Conservation (phyloP, 1,284 basidiomycete species). For the Leccinum variabile region DNA sequence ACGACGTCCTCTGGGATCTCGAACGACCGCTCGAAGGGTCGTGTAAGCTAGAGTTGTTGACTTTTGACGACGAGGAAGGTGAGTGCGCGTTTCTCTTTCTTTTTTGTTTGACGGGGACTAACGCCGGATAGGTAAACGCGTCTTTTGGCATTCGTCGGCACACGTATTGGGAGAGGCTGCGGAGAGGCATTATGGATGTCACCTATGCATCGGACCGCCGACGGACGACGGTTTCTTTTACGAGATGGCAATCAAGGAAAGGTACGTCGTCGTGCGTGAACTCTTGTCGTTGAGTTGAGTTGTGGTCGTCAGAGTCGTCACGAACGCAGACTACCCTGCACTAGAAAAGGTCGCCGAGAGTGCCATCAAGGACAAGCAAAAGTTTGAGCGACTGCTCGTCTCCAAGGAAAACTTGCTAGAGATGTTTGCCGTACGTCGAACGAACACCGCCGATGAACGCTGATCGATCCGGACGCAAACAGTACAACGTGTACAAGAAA, state of each 20-base stretch:
- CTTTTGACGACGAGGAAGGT: slow-evolving; percentile 96
- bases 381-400: slow-evolving; percentile 92
- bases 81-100: slow-evolving; percentile 5
- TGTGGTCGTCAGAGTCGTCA: slow-evolving; percentile 58
- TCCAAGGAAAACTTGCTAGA: slow-evolving; percentile 93
- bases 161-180: slow-evolving; percentile 99
- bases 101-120: background rate
- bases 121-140: slow-evolving; percentile 69
- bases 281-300: background rate
- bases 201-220: slow-evolving; percentile 96
- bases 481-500: slow-evolving; percentile 99
- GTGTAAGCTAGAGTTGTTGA: slow-evolving; percentile 82
- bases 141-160: slow-evolving; percentile 99
- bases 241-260: slow-evolving; percentile 87
- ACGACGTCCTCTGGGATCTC: slow-evolving; percentile 92
- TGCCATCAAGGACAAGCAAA: slow-evolving; percentile 96
- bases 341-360: slow-evolving; percentile 88
- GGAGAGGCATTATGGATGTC: slow-evolving; percentile 96
- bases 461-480: slow-evolving; percentile 15
- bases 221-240: slow-evolving; percentile 99
- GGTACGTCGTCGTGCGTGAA: slow-evolving; percentile 41
- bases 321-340: slow-evolving; percentile 80
- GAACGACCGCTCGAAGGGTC: slow-evolving; percentile 89
- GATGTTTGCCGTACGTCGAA: slow-evolving; percentile 86
- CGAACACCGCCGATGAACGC: background rate